Conservation (phyloP, 2,329 filamentous ascomycete species). For the Lithohypha guttulata region DNA sequence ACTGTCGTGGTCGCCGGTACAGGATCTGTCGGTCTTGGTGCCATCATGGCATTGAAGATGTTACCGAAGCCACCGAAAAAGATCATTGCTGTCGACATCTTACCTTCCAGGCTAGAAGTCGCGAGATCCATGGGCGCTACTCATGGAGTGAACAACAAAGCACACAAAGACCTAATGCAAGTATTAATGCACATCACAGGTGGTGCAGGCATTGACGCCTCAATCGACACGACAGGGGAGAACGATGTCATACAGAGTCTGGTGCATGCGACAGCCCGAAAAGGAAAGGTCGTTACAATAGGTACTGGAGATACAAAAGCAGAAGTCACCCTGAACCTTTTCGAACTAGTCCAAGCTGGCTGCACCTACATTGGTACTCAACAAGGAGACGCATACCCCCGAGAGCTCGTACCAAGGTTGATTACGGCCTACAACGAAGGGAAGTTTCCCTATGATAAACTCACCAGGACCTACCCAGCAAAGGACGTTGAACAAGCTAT, state of each 20-base stretch:
- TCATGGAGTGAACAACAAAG: slow-evolving; percentile 28
- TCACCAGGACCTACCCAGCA: slow-evolving; percentile 36
- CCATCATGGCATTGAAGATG: slow-evolving; percentile 27
- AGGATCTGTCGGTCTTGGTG: slow-evolving; percentile 26
- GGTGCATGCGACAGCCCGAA: slow-evolving; percentile 18
- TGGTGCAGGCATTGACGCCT: slow-evolving; percentile 18
- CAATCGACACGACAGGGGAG: slow-evolving; percentile 19
- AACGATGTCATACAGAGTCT: slow-evolving; percentile 16
- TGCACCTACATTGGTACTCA: slow-evolving; percentile 18
- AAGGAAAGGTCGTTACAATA: slow-evolving; percentile 20
- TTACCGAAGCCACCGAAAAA: slow-evolving; percentile 17
- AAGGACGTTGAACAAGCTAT: slow-evolving; percentile 22
- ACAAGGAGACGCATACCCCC: slow-evolving; percentile 19
- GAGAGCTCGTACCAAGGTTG: slow-evolving; percentile 18
- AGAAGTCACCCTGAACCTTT: slow-evolving; percentile 17
- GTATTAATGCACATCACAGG: slow-evolving; percentile 23
- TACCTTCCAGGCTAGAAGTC: slow-evolving; percentile 32
- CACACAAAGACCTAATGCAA: slow-evolving; percentile 22
- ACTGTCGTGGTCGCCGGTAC: slow-evolving; percentile 25
- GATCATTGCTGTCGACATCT: slow-evolving; percentile 39
- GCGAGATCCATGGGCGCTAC: slow-evolving; percentile 38
- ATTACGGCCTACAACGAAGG: slow-evolving; percentile 26
- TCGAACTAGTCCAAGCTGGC: slow-evolving; percentile 20
- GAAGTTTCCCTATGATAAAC: slow-evolving; percentile 37
- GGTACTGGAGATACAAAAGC: slow-evolving; percentile 18